Percentiles rank a stretch among this genome's conserved stretches.
Conservation (phyloP, 805 yeast genomes). For the Teunomyces kruisii region DNA sequence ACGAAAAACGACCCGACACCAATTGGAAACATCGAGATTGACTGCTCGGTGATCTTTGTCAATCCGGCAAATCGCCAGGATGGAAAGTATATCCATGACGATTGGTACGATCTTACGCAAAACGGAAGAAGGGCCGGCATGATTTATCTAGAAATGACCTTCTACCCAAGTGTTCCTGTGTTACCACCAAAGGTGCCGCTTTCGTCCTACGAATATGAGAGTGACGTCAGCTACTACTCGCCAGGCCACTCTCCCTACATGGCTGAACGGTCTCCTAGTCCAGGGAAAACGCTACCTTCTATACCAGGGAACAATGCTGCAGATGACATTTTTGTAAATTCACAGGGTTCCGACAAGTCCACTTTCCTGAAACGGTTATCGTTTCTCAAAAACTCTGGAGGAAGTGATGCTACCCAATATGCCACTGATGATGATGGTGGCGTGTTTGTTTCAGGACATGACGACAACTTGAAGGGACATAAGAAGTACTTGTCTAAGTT, state of each 20-base stretch:
- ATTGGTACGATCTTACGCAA: conserved; percentile 74
- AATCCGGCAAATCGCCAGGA: conserved; percentile 48
- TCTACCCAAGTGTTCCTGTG: conserved; percentile 61
- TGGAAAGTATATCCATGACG: conserved; percentile 72
- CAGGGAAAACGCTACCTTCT: neutral
- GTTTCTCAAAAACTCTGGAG: neutral
- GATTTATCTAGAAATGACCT: conserved; percentile 88
- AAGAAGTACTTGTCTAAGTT: conserved; percentile 27
- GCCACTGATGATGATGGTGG: conserved; percentile 10
- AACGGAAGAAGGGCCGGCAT: conserved; percentile 82
- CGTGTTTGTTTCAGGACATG: conserved; percentile 9
- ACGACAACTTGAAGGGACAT: conserved; percentile 14
- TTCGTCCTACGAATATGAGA: neutral
- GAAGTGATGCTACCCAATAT: neutral
- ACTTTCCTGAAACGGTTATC: neutral
- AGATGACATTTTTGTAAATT: conserved; percentile 4
- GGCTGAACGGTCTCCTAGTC: neutral
- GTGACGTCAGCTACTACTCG: neutral
- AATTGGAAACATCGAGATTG: conserved; percentile 79
- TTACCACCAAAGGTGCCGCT: conserved; percentile 37
- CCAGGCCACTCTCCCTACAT: neutral
- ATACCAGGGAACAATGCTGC: neutral
- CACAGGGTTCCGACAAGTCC: conserved; percentile 1
- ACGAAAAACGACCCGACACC: conserved; percentile 83
- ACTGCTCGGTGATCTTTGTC: conserved; percentile 68